Evolutionary conservation across 306 rosid species (phyloP), one percentile per base, ranked within the genome.

Genomic region (Rosa multiflora): DNA sequence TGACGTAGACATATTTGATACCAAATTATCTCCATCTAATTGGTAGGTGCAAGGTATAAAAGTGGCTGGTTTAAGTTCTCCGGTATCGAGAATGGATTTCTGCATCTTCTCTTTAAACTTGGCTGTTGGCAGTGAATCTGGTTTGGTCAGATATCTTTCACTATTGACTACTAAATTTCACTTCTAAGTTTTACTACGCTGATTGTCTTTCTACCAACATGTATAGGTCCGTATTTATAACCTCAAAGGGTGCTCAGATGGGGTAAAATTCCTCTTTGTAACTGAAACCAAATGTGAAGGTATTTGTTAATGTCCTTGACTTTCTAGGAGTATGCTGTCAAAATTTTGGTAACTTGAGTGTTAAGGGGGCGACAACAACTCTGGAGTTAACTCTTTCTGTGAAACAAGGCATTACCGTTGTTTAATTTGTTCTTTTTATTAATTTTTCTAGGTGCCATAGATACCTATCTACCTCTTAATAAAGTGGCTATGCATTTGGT

Each of bases 221-320:
- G 26, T 23, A 23, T 23, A 23, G 26, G 0, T 23, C 26, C 26
- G 26, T 23, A 23, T 23, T 23, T 23, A 23, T 23, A 23, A 23
- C 26, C 26, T 23, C 26, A 23, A 23, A 23, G 83, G 76, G 75
- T 23, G 61, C 76, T 81, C 91, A 67, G 89, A 80, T 53, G 85
- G 86, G 82, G 71, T 78, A 53, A 85, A 76, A 20, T 81, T 90
- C 76, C 86, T 85, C 76, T 88, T 86, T 74, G 86, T 95, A 81
- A 88, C 95, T 7, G 91, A 91, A 78, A 80, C 88, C 64, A 89
- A 89, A 86, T 78, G 62, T 86, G 97, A 95, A 95, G 99, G 99
- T 92, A 84, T 61, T 42, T 80, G 70, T 73, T 75, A 72, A 73
- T 46, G 67, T 67, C 79, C 70, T 76, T 79, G 58, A 48, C 66